These are phyloP conservation scores for Omphalotus olearius DNA, from an alignment of 1,284 basidiomycete species.

Conservation along the genomic window DNA sequence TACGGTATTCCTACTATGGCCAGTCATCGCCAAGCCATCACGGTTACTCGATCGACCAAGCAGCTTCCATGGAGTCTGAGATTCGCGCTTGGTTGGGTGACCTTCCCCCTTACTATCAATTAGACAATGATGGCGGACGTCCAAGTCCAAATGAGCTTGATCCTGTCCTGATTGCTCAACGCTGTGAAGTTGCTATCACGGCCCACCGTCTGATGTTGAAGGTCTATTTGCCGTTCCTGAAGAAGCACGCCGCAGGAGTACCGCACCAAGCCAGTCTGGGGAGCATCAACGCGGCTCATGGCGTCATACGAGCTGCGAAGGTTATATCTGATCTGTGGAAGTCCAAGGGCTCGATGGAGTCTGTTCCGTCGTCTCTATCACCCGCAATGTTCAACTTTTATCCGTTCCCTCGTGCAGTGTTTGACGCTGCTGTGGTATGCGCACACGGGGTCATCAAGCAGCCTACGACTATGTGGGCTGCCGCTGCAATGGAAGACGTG, in stretches of 20 bases:
- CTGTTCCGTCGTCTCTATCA: constrained; percentile 19
- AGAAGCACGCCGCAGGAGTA: constrained; percentile 22
- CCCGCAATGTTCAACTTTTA: constrained; percentile 54
- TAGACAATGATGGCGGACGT: neutral
- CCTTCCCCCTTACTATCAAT: constrained; percentile 37
- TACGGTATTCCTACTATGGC: constrained; percentile 12
- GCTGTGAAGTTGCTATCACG: constrained; percentile 54
- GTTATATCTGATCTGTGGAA: constrained; percentile 39
- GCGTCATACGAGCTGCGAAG: constrained; percentile 46
- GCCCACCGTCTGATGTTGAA: constrained; percentile 59
- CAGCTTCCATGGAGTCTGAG: constrained; percentile 49
- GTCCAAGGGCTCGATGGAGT: constrained; percentile 9
- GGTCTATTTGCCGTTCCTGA: constrained; percentile 64
- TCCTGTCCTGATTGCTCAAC: constrained; percentile 35
- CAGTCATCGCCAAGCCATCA: constrained; percentile 16
- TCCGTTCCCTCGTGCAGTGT: constrained; percentile 52
- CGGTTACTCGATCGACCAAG: constrained; percentile 53
- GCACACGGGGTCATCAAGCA: constrained; percentile 54
- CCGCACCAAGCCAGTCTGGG: constrained; percentile 49
- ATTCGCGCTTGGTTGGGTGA: constrained; percentile 49
- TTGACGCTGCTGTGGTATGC: constrained; percentile 60
- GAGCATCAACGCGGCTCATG: constrained; percentile 57
- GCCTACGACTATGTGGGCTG: constrained; percentile 41
- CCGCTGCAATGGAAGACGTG: constrained; percentile 46
- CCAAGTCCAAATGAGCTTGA: constrained; percentile 15